Base-by-base conservation (phyloP, 106 monocot genomes). In the Vanilla planifolia region DNA sequence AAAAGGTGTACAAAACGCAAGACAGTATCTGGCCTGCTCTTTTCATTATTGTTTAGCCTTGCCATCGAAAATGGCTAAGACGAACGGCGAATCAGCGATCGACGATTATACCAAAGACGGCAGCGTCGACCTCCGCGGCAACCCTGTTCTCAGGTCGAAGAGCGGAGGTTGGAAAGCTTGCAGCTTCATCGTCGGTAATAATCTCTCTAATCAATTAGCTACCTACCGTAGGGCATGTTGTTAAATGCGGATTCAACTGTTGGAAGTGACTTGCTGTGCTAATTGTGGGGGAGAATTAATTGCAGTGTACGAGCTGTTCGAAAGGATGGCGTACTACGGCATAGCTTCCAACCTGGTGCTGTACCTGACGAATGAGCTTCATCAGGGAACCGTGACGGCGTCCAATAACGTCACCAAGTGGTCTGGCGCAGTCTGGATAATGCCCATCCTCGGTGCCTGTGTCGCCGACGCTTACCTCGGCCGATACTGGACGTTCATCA, bases 151-250 rank as follows among this genome's bases (percentile, higher is more conserved):
- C 32, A 55, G 71, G 44, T 67, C 75, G 24, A 70, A 72, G 40
- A 30, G 71, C 8, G 80, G 80, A 43, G 74, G 80, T 35, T 80
- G 75, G 80, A 67, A 44, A 26, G 80, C 80, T 51, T 80, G 75
- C 52, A 75, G 61, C 35, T 80, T 71, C 40, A 70, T 80, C 53
- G 75, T 80, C 2, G 80, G 80, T 80, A 64, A 64, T 14, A 4
- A 44, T 3, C 8, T 4, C 3, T 44, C 3, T 44, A 44, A n/a
- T n/a, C n/a, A n/a, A n/a, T n/a, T 0, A 44, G 1, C 0, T 44
- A 14, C 13, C 17, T 24, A 51, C 4, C 0, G 8, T 13, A 5
- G 21, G 51, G 2, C 2, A 24, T 24, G 2, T 51, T 51, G 6
- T 3, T 25, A 24, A 14, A 26, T 51, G 5, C 1, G 5, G 20